phyloP scores from a whole-genome alignment of 345 rosid genomes.

The Populus alba region DNA sequence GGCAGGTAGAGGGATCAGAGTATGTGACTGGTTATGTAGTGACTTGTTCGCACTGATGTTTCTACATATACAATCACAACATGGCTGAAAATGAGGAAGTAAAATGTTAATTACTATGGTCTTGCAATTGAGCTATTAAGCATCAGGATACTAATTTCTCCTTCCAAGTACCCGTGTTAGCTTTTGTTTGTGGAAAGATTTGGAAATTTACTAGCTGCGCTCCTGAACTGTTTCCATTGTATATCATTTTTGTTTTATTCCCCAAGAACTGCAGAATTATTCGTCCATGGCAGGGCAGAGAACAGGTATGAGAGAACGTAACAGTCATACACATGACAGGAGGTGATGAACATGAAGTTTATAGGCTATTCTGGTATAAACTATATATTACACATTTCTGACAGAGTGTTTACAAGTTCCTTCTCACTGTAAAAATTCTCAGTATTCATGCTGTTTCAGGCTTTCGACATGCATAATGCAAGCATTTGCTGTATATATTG shows the following conservation, averaged over 20 bases:
- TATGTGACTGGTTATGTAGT: not conserved
- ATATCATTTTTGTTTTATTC: not conserved
- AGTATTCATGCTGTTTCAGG: not conserved
- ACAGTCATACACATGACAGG: not conserved
- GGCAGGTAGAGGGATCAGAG: not conserved
- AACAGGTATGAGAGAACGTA: conserved; percentile 51
- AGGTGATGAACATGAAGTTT: not conserved
- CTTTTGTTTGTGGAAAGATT: not conserved
- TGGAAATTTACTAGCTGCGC: not conserved
- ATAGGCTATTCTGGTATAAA: not conserved
- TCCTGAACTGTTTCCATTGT: not conserved
- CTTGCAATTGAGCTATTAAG: not conserved
- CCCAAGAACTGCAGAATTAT: not conserved
- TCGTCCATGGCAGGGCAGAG: conserved; percentile 63
- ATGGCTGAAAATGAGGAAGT: not conserved
- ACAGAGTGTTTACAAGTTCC: not conserved
- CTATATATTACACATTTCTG: not conserved
- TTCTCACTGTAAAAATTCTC: not conserved
- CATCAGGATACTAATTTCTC: not conserved
- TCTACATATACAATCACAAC: not conserved
- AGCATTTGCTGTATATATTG: not conserved
- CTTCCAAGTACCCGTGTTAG: not conserved
- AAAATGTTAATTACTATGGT: not conserved
- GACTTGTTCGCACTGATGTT: not conserved
- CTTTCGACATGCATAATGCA: not conserved